phyloP scores from a whole-genome alignment of 495 filamentous ascomycete genomes.

The Lophiostoma macrostomum region DNA sequence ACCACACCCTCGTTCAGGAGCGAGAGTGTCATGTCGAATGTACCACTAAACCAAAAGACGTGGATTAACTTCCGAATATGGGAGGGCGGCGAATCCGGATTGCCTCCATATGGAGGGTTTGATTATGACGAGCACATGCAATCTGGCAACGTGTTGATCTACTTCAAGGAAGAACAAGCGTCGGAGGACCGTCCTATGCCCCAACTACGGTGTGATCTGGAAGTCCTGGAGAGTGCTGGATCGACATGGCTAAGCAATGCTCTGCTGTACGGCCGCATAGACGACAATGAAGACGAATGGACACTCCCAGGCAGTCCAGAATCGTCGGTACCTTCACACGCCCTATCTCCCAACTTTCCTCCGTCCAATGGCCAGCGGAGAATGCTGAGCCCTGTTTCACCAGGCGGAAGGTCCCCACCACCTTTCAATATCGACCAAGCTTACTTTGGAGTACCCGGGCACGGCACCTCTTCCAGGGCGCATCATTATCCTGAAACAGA shows the following conservation, averaged over 20 bases:
- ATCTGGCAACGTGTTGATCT: conserved; percentile 34
- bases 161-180: conserved; percentile 34
- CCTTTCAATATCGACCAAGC: conserved; percentile 20
- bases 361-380: conserved; percentile 8
- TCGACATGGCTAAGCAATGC: conserved; percentile 34
- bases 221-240: conserved; percentile 29
- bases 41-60: conserved; percentile 16
- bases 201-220: conserved; percentile 25
- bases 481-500: conserved; percentile 7
- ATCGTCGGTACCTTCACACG: conserved; percentile 4
- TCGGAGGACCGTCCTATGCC: conserved; percentile 29
- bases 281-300: conserved; percentile 31
- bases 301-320: conserved; percentile 26
- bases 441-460: conserved; percentile 18
- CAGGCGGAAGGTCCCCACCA: conserved; percentile 6
- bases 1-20: conserved; percentile 12
- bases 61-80: conserved; percentile 33
- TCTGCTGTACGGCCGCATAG: conserved; percentile 28
- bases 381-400: conserved; percentile 21
- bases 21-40: conserved; percentile 6
- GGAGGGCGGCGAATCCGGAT: conserved; percentile 27
- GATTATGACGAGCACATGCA: conserved; percentile 35
- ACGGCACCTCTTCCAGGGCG: neutral
- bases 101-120: conserved; percentile 30
- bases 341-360: neutral